Base-by-base conservation (phyloP, 306 rosid genomes). In the Rosa lucieae region DNA sequence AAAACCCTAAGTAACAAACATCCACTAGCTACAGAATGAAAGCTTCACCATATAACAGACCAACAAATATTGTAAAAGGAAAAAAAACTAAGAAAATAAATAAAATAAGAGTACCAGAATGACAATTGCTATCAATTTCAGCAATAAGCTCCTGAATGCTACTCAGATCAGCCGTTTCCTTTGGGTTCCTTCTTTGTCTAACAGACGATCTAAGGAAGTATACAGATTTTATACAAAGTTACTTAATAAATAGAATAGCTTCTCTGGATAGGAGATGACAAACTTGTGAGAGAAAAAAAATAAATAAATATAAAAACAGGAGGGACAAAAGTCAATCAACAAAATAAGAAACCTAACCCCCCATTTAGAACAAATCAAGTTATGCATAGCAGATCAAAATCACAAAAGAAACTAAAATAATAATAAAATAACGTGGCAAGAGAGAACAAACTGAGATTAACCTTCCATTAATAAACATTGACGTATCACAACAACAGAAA, bases 131-230 rank as follows among this genome's bases (percentile, higher is more conserved):
- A 82, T 87, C 92, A 46, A 94, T 86, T 81, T 91, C 92, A 72
- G 77, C 86, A 84, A 91, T 81, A 85, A 94, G 99, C 81, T 89
- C 87, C 75, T 94, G 95, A 77, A 91, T 77, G 71, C 93, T 94
- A 70, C 91, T 91, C 46, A 91, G 92, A 84, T 91, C 93, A 67
- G 88, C 65, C 59, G 91, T 82, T 82, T 85, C 97, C 87, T 88
- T 92, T 39, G 92, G 94, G 74, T 88, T 89, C 90, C 99, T 86
- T 94, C 99, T 87, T 87, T 85, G 97, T 85, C 97, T 90, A 78
- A 94, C 86, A 55, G 88, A 91, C 49, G 92, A 88, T 89, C 99
- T 94, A 76, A 77, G 56, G 56, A 63, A 78, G 75, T 79, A 39
- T 47, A n/a, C 52, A 78, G n/a, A 71, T 52, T 35, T 21, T 13